A percentile compares a stretch with the other conserved stretches of the same genome.
These are phyloP conservation scores for Cerioporus squamosus DNA, from an alignment of 1,284 basidiomycete species.

Conservation along the genomic window DNA sequence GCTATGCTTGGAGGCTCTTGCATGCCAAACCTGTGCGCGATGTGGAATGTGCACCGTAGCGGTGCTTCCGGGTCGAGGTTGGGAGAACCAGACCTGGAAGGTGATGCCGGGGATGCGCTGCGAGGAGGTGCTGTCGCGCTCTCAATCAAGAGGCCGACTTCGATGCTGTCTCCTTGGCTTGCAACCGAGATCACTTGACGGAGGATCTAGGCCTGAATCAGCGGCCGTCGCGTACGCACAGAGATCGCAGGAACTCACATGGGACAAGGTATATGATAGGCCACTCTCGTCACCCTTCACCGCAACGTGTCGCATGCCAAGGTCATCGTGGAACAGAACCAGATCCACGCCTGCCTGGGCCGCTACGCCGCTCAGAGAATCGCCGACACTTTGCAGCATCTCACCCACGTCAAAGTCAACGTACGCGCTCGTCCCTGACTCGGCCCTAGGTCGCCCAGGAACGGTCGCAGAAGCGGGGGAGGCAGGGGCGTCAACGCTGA, in stretches of 20 bases:
- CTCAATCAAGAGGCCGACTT: slow-evolving; percentile 81
- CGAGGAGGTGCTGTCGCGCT: slow-evolving; percentile 26
- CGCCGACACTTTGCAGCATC: slow-evolving; percentile 77
- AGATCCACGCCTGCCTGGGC: slow-evolving; percentile 85
- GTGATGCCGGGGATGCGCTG: slow-evolving; percentile 8
- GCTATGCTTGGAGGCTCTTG: slow-evolving; percentile 7
- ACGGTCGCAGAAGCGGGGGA: slow-evolving; percentile 7
- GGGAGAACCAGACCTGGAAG: slow-evolving; percentile 25
- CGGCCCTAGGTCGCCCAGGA: slow-evolving; percentile 8
- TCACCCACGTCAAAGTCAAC: slow-evolving; percentile 73
- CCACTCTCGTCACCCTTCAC: slow-evolving; percentile 87
- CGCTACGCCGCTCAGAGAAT: slow-evolving; percentile 84
- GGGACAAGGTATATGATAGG: slow-evolving; percentile 77
- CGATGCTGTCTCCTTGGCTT: slow-evolving; percentile 79
- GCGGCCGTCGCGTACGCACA: slow-evolving; percentile 16
- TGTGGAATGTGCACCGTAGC: slow-evolving; percentile 61
- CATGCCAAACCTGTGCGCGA: slow-evolving; percentile 45
- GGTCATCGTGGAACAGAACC: slow-evolving; percentile 87
- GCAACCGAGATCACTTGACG: slow-evolving; percentile 82
- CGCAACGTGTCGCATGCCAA: slow-evolving; percentile 81
- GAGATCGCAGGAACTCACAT: slow-evolving; percentile 61
- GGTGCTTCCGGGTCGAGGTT: slow-evolving; percentile 32
- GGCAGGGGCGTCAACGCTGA: slow-evolving; percentile 24
- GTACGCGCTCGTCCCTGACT: slow-evolving; percentile 15
- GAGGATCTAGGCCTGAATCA: slow-evolving; percentile 60